A percentile compares a stretch with the other conserved stretches of the same genome.
phyloP scores from a whole-genome alignment of 352 stramenopile genomes.

The Pelagophyceae sp. region DNA sequence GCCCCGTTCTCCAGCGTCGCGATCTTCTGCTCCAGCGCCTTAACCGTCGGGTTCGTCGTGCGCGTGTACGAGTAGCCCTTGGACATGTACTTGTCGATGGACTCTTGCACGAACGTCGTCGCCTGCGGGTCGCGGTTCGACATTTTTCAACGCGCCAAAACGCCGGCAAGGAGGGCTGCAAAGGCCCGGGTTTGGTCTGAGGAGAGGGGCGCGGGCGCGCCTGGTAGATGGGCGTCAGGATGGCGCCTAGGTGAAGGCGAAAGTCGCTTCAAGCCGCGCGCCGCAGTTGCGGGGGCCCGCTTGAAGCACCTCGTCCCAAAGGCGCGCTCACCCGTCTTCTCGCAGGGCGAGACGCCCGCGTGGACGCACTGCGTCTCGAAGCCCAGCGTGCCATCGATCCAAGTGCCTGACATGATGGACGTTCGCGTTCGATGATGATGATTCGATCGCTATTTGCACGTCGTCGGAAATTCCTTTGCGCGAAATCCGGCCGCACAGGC shows the following conservation, averaged over 20 bases:
- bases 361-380: conserved; percentile 50
- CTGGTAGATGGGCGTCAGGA: conserved; percentile 74
- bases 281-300: too few species aligned
- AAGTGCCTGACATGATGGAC: conserved; percentile 8
- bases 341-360: conserved; percentile 42
- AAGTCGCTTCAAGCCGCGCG: too few species aligned
- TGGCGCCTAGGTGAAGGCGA: too few species aligned
- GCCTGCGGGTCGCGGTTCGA: conserved; percentile 28
- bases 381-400: neutral
- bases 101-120: conserved; percentile 73
- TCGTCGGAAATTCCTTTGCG: too few species aligned
- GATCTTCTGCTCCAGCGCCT: conserved; percentile 79
- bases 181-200: too few species aligned
- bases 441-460: too few species aligned
- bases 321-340: conserved; percentile 34
- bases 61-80: conserved; percentile 88
- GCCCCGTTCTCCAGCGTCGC: conserved; percentile 78
- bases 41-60: conserved; percentile 84
- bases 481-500: too few species aligned
- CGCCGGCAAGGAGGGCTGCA: too few species aligned
- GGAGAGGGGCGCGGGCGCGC: too few species aligned
- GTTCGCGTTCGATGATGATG: too few species aligned
- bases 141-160: too few species aligned
- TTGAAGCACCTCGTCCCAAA: too few species aligned
- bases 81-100: conserved; percentile 70